Evolutionary conservation across 495 filamentous ascomycete species (phyloP).

Genomic region (Annulohypoxylon maeteangense): DNA sequence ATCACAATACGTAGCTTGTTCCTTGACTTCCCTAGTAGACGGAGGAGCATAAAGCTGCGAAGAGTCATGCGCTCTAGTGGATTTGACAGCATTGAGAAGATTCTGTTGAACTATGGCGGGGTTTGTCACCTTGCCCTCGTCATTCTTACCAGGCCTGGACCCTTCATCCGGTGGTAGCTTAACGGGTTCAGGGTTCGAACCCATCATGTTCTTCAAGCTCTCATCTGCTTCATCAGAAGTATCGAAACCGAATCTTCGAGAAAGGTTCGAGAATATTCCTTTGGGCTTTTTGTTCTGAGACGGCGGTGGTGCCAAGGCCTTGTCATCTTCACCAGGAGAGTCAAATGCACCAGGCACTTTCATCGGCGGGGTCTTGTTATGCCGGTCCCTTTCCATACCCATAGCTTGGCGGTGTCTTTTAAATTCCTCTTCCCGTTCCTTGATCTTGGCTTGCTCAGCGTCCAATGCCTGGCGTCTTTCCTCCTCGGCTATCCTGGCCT

Average conservation of each 20-base stretch:
- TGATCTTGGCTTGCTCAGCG: conserved; percentile 73
- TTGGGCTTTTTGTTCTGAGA: conserved; percentile 46
- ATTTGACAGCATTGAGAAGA: conserved; percentile 81
- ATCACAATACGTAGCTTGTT: conserved; percentile 91
- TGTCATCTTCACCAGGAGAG: conserved; percentile 60
- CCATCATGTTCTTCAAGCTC: conserved; percentile 54
- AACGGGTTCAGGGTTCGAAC: conserved; percentile 36
- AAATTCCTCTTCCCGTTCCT: conserved; percentile 67
- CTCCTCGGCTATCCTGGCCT: conserved; percentile 85
- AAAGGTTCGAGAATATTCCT: conserved; percentile 72
- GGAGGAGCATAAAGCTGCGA: conserved; percentile 75
- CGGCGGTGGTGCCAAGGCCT: conserved; percentile 29
- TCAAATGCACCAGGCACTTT: conserved; percentile 77
- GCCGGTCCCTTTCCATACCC: conserved; percentile 49
- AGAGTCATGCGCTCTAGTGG: conserved; percentile 83
- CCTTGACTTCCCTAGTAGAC: conserved; percentile 76
- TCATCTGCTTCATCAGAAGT: conserved; percentile 51
- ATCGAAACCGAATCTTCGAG: conserved; percentile 73
- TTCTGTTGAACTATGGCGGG: conserved; percentile 68
- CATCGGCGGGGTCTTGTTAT: conserved; percentile 45
- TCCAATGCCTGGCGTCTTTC: conserved; percentile 80
- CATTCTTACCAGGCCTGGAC: conserved; percentile 37
- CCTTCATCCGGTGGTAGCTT: conserved; percentile 32
- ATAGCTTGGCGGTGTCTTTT: conserved; percentile 55
- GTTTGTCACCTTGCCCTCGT: conserved; percentile 62